A percentile compares a stretch with the other conserved stretches of the same genome.
Evolutionary conservation across 2,329 filamentous ascomycete genomes (phyloP).

Genomic region (Trichothecium sympodiale): DNA sequence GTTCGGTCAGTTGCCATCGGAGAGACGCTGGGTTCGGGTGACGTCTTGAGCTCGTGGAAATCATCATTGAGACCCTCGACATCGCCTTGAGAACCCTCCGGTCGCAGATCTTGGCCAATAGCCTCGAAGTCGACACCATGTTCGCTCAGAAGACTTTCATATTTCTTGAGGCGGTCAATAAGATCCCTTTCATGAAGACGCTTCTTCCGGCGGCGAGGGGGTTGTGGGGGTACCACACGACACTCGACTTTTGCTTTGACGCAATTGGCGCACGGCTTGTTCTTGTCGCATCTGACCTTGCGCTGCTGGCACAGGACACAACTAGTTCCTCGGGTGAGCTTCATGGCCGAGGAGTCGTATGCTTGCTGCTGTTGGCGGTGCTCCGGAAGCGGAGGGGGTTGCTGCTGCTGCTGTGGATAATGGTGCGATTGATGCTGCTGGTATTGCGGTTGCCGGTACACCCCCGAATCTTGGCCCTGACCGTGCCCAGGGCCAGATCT

Average conservation of each 20-base stretch:
- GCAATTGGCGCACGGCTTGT: conserved; percentile 61
- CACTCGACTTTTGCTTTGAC: conserved; percentile 52
- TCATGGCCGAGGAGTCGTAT: conserved; percentile 33
- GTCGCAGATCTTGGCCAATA: conserved; percentile 37
- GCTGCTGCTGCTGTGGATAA: conserved; percentile 7
- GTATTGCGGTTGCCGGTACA: neutral
- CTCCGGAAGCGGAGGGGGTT: conserved; percentile 1
- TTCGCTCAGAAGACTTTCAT: conserved; percentile 54
- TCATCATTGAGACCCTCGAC: conserved; percentile 46
- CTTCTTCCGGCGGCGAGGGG: conserved; percentile 48
- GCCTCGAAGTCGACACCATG: conserved; percentile 60
- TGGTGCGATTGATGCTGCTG: neutral
- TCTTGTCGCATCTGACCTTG: conserved; percentile 65
- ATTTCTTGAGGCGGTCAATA: conserved; percentile 55
- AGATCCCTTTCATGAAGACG: conserved; percentile 60
- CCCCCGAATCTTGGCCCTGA: too few species aligned
- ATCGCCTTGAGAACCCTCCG: conserved; percentile 24
- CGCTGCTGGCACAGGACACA: conserved; percentile 68
- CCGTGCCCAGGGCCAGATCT: too few species aligned
- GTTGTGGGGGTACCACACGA: conserved; percentile 43
- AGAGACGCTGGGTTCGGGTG: conserved; percentile 31
- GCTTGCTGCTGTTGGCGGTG: conserved; percentile 9
- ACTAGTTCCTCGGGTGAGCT: conserved; percentile 47
- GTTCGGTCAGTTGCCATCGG: conserved; percentile 15
- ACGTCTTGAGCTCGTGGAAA: conserved; percentile 42